Conservation (phyloP, 2,329 filamentous ascomycete species). For the Paracamarosporium sp. region DNA sequence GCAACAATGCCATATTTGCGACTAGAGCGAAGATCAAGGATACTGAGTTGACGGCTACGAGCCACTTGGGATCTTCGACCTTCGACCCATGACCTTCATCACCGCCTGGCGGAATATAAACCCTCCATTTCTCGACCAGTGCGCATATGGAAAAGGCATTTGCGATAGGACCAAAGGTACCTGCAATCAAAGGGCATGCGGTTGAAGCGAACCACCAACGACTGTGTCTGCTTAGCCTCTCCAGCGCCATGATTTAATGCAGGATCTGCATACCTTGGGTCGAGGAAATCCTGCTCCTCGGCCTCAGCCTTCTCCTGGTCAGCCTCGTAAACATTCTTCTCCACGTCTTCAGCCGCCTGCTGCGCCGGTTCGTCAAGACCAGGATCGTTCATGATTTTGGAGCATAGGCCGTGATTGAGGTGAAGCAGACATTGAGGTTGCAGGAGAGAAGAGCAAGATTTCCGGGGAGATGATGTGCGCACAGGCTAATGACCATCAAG, state of each 20-base stretch:
- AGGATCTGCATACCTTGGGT: slow-evolving; percentile 47
- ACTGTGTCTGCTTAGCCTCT: slow-evolving; percentile 32
- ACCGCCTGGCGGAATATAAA: slow-evolving; percentile 55
- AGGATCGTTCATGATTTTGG: slow-evolving; percentile 52
- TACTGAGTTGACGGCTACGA: slow-evolving; percentile 62
- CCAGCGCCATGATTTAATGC: too few species aligned
- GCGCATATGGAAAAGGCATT: slow-evolving; percentile 64
- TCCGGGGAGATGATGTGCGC: not conserved
- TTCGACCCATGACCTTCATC: slow-evolving; percentile 53
- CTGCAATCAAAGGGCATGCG: slow-evolving; percentile 63
- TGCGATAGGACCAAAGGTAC: slow-evolving; percentile 62
- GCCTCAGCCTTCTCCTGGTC: slow-evolving; percentile 45
- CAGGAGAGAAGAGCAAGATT: not conserved
- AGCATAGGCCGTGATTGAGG: not conserved
- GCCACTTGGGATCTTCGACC: slow-evolving; percentile 62
- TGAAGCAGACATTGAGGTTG: not conserved
- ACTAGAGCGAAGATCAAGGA: slow-evolving; percentile 61
- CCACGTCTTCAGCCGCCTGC: slow-evolving; percentile 54
- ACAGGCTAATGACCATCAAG: not conserved
- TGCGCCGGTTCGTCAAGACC: slow-evolving; percentile 59
- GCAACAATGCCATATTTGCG: slow-evolving; percentile 61
- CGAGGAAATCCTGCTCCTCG: slow-evolving; percentile 51
- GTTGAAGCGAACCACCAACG: slow-evolving; percentile 69
- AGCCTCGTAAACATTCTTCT: slow-evolving; percentile 41
- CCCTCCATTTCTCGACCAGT: slow-evolving; percentile 63